Base-by-base conservation (phyloP, 2,329 filamentous ascomycete genomes). In the Neofusicoccum sp. region DNA sequence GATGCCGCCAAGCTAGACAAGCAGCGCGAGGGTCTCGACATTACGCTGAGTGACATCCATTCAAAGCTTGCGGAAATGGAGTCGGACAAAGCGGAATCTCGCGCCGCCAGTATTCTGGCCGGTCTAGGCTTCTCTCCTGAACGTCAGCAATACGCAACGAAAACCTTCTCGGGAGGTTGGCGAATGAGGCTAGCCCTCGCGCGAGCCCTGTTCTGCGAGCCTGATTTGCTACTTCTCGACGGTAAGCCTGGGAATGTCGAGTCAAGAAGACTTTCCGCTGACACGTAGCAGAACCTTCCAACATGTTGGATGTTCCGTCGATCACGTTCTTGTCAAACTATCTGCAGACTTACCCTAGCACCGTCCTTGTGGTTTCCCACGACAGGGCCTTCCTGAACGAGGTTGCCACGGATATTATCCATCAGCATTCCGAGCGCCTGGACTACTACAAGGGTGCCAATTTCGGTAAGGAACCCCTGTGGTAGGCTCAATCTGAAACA, bases 291-390 rank as follows among this genome's bases (percentile, higher is more conserved):
- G 95, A 99, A 86, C 95, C 95, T 79, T 98, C 93, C 60, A 98
- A 98, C 87, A 98, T 98, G 93, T 92, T 99, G 91, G 95, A 98
- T 78, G 95, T 99, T 61, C 95, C 95, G n/a, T 98, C 95, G 26
- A 98, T 99, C 72, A 96, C 95, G 61, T 99, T 98, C 85, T 84
- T 99, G 74, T 90, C 93, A 49, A 93, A 93, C 71, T 99, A 99
- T 73, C 88, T 99, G 7, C 93, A 97, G 75, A 82, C 82, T 51
- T 99, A 99, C 73, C 93, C 93, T 40, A 96, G 91, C 76, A 98
- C 95, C 1, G 87, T 99, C 30, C 83, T 99, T 12, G 93, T 99
- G 58, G 95, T 99, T 65, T 96, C 91, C 76, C 95, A 99, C 89
- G 95, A 99, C 85, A 87, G 95, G 83, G 93, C 95, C 1, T 99